Evolutionary conservation across 2,329 filamentous ascomycete species (phyloP).

Genomic region (Colletotrichum sp.): DNA sequence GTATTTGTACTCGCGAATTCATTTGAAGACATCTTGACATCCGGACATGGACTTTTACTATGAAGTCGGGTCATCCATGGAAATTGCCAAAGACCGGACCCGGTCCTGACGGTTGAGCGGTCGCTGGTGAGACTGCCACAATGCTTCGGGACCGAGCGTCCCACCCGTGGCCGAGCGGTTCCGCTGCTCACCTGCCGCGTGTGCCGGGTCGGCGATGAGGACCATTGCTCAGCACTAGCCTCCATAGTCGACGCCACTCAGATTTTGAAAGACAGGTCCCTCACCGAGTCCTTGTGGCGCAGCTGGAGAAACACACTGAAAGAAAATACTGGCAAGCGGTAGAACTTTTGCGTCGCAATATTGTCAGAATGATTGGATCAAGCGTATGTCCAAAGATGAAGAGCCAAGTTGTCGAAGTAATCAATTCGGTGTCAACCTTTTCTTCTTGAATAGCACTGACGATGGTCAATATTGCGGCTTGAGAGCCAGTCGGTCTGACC

Average conservation of each 20-base stretch:
- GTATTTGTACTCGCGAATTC: accelerated
- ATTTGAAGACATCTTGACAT: background rate
- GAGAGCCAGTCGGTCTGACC: no score
- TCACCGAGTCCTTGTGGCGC: no score
- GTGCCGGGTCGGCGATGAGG: background rate
- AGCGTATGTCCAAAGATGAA: no score
- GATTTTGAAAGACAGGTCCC: background rate
- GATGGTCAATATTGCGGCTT: no score
- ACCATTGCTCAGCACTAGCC: background rate
- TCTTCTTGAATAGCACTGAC: no score
- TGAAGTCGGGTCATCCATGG: background rate
- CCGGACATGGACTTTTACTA: background rate
- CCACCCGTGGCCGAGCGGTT: background rate
- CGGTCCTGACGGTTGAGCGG: background rate
- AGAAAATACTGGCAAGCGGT: no score
- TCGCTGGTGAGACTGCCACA: background rate
- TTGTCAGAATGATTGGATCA: no score
- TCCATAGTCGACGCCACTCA: background rate
- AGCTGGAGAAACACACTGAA: no score
- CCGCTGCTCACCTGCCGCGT: background rate
- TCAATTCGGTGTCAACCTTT: no score
- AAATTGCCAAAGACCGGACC: background rate
- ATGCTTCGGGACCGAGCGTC: background rate
- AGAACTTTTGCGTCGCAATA: no score
- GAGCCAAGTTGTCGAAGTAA: no score